Evolutionary conservation across 257 asterid genomes (phyloP).

Genomic region (Solanum chmielewskii): DNA sequence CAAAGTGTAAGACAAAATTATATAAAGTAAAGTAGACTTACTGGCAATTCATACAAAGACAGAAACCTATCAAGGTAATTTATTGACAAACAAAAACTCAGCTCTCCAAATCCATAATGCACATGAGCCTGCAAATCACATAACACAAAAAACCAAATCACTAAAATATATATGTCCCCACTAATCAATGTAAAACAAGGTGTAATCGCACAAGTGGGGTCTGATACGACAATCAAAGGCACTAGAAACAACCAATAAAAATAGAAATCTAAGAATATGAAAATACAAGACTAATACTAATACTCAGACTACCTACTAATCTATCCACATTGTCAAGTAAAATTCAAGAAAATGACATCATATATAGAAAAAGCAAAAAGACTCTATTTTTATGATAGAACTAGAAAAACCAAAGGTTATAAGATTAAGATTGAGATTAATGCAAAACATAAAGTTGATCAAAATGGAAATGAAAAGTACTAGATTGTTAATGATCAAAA

Average conservation of each 20-base stretch:
- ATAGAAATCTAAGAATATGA: not conserved
- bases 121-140: slow-evolving; percentile 17
- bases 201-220: not conserved
- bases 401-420: not conserved
- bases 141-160: not conserved
- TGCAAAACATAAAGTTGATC: not conserved
- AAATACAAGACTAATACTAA: not conserved
- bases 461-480: not conserved
- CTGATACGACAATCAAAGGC: not conserved
- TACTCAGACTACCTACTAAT: not conserved
- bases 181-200: not conserved
- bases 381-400: not conserved
- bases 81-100: slow-evolving; percentile 19
- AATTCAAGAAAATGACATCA: not conserved
- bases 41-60: slow-evolving; percentile 21
- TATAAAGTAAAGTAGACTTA: slow-evolving; percentile 6
- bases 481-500: not conserved
- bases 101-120: slow-evolving; percentile 23
- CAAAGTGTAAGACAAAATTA: not conserved
- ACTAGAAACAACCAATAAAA: not conserved
- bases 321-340: not conserved
- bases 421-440: not conserved
- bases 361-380: not conserved
- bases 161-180: not conserved
- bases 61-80: slow-evolving; percentile 28